These are phyloP conservation scores for Microstegium vimineum DNA, from an alignment of 176 grass and related monocot genomes.

Conservation along the genomic window DNA sequence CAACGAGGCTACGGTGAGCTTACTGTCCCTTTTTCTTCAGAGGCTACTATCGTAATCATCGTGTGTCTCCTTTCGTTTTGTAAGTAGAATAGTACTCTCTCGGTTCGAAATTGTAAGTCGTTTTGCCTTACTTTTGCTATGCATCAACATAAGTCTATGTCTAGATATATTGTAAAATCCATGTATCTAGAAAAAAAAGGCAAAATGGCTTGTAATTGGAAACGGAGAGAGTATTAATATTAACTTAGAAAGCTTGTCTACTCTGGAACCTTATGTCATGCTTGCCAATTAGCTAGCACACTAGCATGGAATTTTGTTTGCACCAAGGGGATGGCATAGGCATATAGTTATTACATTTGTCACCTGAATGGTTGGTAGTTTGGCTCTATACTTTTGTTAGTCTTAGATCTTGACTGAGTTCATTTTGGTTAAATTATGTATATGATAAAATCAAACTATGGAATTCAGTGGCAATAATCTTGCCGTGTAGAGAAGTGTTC, in stretches of 20 bases:
- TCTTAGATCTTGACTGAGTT: neutral
- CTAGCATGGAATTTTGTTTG: neutral
- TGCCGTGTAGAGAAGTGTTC: neutral
- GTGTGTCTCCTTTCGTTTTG: too few species aligned
- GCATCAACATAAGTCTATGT: too few species aligned
- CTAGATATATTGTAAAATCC: too few species aligned
- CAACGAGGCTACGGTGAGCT: slow-evolving; percentile 73
- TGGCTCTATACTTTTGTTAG: neutral
- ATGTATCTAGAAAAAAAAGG: too few species aligned
- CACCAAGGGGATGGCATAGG: neutral
- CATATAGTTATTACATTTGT: neutral
- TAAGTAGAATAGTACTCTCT: too few species aligned
- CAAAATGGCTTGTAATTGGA: too few species aligned
- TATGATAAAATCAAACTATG: neutral
- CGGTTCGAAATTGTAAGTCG: too few species aligned
- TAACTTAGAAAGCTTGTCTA: neutral
- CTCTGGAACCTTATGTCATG: neutral
- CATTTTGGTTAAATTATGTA: slow-evolving; percentile 1
- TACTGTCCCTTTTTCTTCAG: neutral
- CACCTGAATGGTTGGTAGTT: neutral
- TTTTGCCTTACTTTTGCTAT: too few species aligned
- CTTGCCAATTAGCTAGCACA: neutral
- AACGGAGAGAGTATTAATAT: too few species aligned
- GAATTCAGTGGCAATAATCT: neutral
- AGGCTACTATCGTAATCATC: too few species aligned